Evolutionary conservation across 2,329 filamentous ascomycete genomes (phyloP).

Genomic region (Ophiosphaerella herpotricha): DNA sequence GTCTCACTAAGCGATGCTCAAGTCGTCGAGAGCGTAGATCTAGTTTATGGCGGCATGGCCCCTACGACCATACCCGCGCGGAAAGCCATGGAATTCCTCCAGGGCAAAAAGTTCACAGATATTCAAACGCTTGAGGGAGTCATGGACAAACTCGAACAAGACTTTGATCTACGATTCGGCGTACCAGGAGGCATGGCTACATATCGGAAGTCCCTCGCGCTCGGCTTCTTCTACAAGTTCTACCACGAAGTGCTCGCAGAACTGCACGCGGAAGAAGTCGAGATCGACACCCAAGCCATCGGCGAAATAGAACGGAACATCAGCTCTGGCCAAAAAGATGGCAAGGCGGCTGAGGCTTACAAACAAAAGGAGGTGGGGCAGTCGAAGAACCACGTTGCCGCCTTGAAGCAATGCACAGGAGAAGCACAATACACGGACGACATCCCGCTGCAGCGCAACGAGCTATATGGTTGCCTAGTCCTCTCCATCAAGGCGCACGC

Average conservation of each 20-base stretch:
- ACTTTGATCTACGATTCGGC: constrained; percentile 86
- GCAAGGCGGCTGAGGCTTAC: constrained; percentile 75
- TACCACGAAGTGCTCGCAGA: constrained; percentile 83
- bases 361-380: constrained; percentile 83
- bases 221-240: constrained; percentile 96
- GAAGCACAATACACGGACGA: constrained; percentile 97
- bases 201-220: constrained; percentile 85
- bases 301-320: constrained; percentile 84
- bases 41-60: constrained; percentile 96
- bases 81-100: constrained; percentile 72
- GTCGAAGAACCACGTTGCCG: constrained; percentile 83
- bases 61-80: constrained; percentile 87
- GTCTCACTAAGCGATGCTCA: constrained; percentile 72
- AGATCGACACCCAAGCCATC: constrained; percentile 74
- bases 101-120: constrained; percentile 79
- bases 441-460: constrained; percentile 83
- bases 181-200: constrained; percentile 98
- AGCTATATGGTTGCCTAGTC: constrained; percentile 85
- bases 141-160: constrained; percentile 85
- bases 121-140: constrained; percentile 83
- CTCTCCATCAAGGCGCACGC: constrained; percentile 88
- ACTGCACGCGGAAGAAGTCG: constrained; percentile 57
- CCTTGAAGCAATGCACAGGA: constrained; percentile 89
- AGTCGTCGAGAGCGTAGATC: constrained; percentile 71
- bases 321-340: constrained; percentile 79